These are phyloP conservation scores for Umbelopsis sp. DNA, from an alignment of 371 early-diverging fungal species.

Conservation along the genomic window DNA sequence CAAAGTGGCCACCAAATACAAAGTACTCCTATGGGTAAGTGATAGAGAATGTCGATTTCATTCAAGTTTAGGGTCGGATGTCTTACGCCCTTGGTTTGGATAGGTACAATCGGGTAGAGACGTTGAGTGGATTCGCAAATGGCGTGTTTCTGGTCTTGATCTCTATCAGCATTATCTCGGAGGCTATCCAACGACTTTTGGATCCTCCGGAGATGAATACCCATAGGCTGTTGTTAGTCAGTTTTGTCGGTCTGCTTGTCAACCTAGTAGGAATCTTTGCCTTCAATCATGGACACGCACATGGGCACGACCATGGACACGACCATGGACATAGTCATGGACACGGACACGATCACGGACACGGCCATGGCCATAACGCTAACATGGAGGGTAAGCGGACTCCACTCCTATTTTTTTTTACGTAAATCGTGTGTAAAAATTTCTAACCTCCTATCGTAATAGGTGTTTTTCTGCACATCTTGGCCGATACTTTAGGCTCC, in stretches of 20 bases:
- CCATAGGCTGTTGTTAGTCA: slow-evolving; percentile 81
- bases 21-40: slow-evolving; percentile 78
- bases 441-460: background rate
- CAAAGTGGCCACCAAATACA: slow-evolving; percentile 85
- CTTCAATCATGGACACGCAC: slow-evolving; percentile 84
- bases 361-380: slow-evolving; percentile 48
- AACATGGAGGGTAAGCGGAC: slow-evolving; percentile 72
- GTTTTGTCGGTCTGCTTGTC: slow-evolving; percentile 88
- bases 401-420: background rate
- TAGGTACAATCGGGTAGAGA: slow-evolving; percentile 89
- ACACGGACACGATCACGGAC: slow-evolving; percentile 42
- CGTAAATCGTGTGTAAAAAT: background rate
- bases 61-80: background rate
- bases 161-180: slow-evolving; percentile 85
- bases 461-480: slow-evolving; percentile 94
- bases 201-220: slow-evolving; percentile 90
- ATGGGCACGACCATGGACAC: slow-evolving; percentile 63
- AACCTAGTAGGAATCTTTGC: slow-evolving; percentile 93
- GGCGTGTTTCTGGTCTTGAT: slow-evolving; percentile 89
- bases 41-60: too few species aligned
- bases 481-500: slow-evolving; percentile 95
- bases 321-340: slow-evolving; percentile 42
- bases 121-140: slow-evolving; percentile 90
- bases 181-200: slow-evolving; percentile 85
- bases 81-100: slow-evolving; percentile 13